These are phyloP conservation scores for Alternaria sp. DNA, from an alignment of 2,329 filamentous ascomycete species.

Conservation along the genomic window DNA sequence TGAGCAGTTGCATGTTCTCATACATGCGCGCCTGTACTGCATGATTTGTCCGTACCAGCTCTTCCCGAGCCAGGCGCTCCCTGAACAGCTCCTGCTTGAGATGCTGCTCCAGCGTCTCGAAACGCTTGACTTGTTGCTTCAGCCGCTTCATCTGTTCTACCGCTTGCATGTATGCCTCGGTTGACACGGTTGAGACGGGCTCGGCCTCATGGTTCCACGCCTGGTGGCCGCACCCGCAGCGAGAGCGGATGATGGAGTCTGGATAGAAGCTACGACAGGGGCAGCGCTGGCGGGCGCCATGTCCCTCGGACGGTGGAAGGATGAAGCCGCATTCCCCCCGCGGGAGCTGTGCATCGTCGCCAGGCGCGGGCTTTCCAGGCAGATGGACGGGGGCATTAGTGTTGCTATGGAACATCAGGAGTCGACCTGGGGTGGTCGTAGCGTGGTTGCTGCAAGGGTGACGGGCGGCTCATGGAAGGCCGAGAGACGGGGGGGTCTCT, in stretches of 20 bases:
- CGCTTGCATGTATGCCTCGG: constrained; percentile 48
- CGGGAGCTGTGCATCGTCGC: constrained; percentile 45
- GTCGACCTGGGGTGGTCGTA: constrained; percentile 42
- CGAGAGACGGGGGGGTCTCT: constrained; percentile 18
- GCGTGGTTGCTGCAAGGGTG: constrained; percentile 32
- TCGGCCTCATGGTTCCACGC: constrained; percentile 57
- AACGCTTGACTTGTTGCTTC: constrained; percentile 45
- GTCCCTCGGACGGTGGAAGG: constrained; percentile 37
- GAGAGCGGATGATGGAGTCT: constrained; percentile 49
- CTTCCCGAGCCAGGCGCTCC: constrained; percentile 46
- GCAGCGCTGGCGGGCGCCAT: constrained; percentile 51
- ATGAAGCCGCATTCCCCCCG: constrained; percentile 53
- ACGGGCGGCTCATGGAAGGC: constrained; percentile 48
- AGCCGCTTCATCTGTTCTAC: constrained; percentile 51
- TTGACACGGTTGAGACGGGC: constrained; percentile 45
- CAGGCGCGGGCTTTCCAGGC: constrained; percentile 40
- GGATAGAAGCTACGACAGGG: constrained; percentile 57
- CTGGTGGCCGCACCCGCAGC: constrained; percentile 58
- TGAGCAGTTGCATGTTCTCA: constrained; percentile 51
- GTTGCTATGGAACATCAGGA: constrained; percentile 51
- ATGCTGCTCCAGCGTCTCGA: constrained; percentile 48
- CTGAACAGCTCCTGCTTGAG: constrained; percentile 50
- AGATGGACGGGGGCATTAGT: constrained; percentile 41
- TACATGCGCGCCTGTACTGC: constrained; percentile 49
- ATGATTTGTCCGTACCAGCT: constrained; percentile 47